Percentiles rank a stretch among this genome's conserved stretches.
phyloP scores from a whole-genome alignment of 495 filamentous ascomycete species.

The Cryomyces minteri region DNA sequence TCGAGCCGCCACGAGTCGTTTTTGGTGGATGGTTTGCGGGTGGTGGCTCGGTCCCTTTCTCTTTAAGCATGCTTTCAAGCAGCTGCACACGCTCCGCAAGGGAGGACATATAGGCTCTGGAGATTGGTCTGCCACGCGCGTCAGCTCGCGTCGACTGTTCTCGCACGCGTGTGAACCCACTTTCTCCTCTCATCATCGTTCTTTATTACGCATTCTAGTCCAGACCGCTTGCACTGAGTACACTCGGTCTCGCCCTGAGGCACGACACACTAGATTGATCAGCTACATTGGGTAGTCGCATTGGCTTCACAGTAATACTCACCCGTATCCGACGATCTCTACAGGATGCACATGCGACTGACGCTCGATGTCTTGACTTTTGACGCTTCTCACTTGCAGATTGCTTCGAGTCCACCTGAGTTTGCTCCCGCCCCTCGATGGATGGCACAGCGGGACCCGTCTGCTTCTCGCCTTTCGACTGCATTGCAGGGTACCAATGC shows the following conservation, averaged over 20 bases:
- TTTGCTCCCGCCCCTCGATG: too few relatives aligned
- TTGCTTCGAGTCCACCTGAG: too few relatives aligned
- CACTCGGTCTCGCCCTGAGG: constrained; percentile 30
- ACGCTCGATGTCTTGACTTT: constrained; percentile 13
- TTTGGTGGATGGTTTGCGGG: constrained; percentile 33
- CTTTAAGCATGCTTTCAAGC: constrained; percentile 29
- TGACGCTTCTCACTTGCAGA: constrained; percentile 1
- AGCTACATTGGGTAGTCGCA: not conserved
- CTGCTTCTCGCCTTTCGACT: too few relatives aligned
- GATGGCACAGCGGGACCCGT: too few relatives aligned
- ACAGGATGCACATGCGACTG: constrained; percentile 22
- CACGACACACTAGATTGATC: constrained; percentile 26
- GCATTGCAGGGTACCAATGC: too few relatives aligned
- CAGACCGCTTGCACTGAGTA: constrained; percentile 31
- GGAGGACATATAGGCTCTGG: constrained; percentile 36
- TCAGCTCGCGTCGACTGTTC: not conserved
- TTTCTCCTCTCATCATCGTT: constrained; percentile 35
- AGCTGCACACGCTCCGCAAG: constrained; percentile 30
- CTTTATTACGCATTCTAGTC: constrained; percentile 33
- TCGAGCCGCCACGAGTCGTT: constrained; percentile 17
- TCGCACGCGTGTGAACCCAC: constrained; percentile 10
- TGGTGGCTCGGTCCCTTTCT: constrained; percentile 28
- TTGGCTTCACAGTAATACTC: not conserved
- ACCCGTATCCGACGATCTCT: constrained; percentile 31
- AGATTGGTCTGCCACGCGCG: constrained; percentile 25